Evolutionary conservation across 139 green algal species (phyloP).

Genomic region (Pleodorina starrii): DNA sequence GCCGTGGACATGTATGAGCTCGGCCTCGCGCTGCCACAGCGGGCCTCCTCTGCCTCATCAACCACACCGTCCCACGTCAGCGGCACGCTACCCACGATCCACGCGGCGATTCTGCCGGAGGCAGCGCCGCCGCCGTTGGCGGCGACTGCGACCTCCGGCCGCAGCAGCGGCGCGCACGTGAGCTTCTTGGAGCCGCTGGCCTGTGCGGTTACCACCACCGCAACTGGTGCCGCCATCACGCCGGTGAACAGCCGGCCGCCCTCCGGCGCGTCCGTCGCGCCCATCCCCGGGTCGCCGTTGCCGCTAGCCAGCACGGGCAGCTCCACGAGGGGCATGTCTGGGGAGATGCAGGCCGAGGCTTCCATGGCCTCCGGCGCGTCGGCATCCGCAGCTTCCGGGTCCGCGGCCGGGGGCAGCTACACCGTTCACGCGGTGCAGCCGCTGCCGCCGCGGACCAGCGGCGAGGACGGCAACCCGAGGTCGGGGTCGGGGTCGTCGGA

Average conservation of each 20-base stretch:
- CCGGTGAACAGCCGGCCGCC: constrained; percentile 6
- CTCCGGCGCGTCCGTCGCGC: background rate
- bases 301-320: background rate
- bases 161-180: background rate
- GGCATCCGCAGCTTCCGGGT: background rate
- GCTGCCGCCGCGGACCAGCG: no score
- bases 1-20: background rate
- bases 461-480: background rate
- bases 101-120: background rate
- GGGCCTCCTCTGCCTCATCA: background rate
- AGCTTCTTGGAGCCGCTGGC: background rate
- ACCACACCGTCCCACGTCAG: background rate
- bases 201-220: background rate
- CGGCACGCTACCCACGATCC: background rate
- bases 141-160: background rate
- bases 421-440: no score
- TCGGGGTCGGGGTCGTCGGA: background rate
- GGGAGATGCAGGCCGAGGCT: background rate
- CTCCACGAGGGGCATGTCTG: background rate
- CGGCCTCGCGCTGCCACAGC: background rate
- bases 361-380: background rate
- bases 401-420: no score
- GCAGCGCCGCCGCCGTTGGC: background rate
- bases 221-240: background rate
- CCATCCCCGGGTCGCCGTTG: no score